Conservation (phyloP, 345 rosid species). For the Ceriops zippeliana region DNA sequence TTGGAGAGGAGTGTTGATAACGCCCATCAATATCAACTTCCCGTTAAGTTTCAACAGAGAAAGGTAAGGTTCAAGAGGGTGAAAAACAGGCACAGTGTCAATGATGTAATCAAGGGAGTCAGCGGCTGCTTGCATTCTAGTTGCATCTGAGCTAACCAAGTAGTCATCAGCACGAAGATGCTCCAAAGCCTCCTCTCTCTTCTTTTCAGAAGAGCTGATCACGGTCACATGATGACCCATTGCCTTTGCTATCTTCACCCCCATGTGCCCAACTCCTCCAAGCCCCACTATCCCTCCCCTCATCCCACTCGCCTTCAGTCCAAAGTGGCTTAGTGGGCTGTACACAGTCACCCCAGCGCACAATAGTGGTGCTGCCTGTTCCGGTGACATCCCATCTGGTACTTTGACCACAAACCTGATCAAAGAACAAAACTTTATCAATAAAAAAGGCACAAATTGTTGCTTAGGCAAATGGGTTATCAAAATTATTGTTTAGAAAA, state of each 20-base stretch:
- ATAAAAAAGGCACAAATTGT: background rate
- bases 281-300: conserved; percentile 86
- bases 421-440: background rate
- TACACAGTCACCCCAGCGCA: conserved; percentile 90
- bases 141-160: conserved; percentile 63
- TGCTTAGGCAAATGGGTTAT: no score
- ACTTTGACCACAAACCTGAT: conserved; percentile 76
- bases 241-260: conserved; percentile 90
- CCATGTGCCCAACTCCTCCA: conserved; percentile 99
- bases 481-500: background rate
- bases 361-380: conserved; percentile 81
- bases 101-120: conserved; percentile 85
- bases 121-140: conserved; percentile 51
- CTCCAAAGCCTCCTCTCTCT: conserved; percentile 71
- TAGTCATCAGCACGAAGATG: conserved; percentile 88
- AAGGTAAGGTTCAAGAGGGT: conserved; percentile 80
- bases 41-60: conserved; percentile 75
- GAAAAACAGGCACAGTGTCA: conserved; percentile 83
- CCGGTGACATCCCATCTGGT: conserved; percentile 79
- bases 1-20: conserved; percentile 65
- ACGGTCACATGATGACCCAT: conserved; percentile 95
- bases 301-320: conserved; percentile 54
- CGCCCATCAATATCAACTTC: conserved; percentile 79
- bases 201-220: conserved; percentile 90
- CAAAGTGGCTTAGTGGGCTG: conserved; percentile 85